These are phyloP conservation scores for Lecanicillium sp. DNA, from an alignment of 2,329 filamentous ascomycete genomes.

Conservation along the genomic window DNA sequence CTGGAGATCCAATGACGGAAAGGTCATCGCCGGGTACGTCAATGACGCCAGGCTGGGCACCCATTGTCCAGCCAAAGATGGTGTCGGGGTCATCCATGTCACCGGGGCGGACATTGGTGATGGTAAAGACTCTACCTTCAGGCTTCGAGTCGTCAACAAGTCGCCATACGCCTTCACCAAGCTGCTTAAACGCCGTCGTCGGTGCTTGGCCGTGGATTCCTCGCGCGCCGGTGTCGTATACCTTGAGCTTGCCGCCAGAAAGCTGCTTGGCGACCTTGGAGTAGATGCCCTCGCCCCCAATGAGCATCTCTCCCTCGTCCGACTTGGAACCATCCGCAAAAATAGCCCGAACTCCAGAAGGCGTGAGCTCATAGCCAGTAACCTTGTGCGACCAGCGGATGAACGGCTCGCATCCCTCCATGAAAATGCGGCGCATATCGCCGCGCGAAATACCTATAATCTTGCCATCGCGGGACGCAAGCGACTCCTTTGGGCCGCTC, in stretches of 20 bases:
- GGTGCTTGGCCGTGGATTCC: slow-evolving; percentile 60
- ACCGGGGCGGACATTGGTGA: slow-evolving; percentile 54
- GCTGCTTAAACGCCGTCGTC: slow-evolving; percentile 48
- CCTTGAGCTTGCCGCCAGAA: slow-evolving; percentile 47
- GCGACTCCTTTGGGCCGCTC: slow-evolving; percentile 14
- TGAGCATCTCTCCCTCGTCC: slow-evolving; percentile 47
- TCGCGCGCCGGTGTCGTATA: slow-evolving; percentile 54
- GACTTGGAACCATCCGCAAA: slow-evolving; percentile 54
- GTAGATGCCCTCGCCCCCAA: slow-evolving; percentile 56
- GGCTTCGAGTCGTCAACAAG: slow-evolving; percentile 39
- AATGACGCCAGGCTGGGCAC: slow-evolving; percentile 48
- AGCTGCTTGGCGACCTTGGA: slow-evolving; percentile 53
- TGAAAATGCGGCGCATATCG: slow-evolving; percentile 52
- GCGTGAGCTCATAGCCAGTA: slow-evolving; percentile 48
- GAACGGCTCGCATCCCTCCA: slow-evolving; percentile 44
- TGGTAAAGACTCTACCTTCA: slow-evolving; percentile 41
- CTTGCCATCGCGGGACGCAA: slow-evolving; percentile 47
- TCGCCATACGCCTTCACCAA: slow-evolving; percentile 56
- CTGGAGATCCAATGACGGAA: slow-evolving; percentile 45
- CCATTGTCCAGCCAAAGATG: slow-evolving; percentile 57
- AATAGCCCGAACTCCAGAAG: slow-evolving; percentile 43
- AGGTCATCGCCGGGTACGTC: slow-evolving; percentile 51
- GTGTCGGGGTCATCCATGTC: slow-evolving; percentile 50
- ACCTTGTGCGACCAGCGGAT: slow-evolving; percentile 50
- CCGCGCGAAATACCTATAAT: slow-evolving; percentile 54